Evolutionary conservation across 2,329 filamentous ascomycete genomes (phyloP), one percentile per base, ranked within the genome.

Genomic region (Coniochaeta sp.): DNA sequence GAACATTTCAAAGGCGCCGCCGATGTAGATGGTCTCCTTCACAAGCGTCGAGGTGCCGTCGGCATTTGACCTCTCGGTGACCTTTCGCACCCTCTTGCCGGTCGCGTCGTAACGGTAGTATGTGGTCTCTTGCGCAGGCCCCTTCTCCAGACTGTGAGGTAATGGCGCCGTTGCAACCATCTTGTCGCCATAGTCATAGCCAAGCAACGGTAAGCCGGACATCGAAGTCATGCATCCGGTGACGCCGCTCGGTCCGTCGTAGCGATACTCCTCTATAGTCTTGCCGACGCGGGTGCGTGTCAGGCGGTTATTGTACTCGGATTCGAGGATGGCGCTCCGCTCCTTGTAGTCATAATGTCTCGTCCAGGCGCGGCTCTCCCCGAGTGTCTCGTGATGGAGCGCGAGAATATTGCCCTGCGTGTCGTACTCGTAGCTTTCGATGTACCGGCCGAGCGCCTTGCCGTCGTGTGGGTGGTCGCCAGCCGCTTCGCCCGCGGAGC

Each of bases 21-120:
- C 51, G 47, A 55, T 48, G 40, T 55, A 57, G 14, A 52, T 46
- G 12, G 28, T 31, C 51, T 52, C 51, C 56, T 49, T 53, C 48
- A 22, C 14, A 9, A 6, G 8, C 9, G 22, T 16, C 12, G 31
- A 13, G 14, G 33, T 6, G 16, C 18, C 31, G 31, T 3, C 7
- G 20, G 6, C n/a, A 7, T 20, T 7, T 7, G 9, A 4, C 9
- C 48, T 5, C 48, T 59, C 60, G 6, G 56, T 57, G 3, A 62
- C 54, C 40, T 66, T 65, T 5, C 63, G 56, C 1, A 62, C 53
- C 1, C 63, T 49, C 38, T 51, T 51, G 2, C 59, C 60, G 2
- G 20, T 40, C 2, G 45, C 22, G 42, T 63, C 53, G 48, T 66
- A 65, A 20, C 51, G 30, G 48, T 63, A 64, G 32, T 56, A 63